phyloP scores from a whole-genome alignment of 2,329 filamentous ascomycete genomes.

The Phyllosticta citrichinensis region DNA sequence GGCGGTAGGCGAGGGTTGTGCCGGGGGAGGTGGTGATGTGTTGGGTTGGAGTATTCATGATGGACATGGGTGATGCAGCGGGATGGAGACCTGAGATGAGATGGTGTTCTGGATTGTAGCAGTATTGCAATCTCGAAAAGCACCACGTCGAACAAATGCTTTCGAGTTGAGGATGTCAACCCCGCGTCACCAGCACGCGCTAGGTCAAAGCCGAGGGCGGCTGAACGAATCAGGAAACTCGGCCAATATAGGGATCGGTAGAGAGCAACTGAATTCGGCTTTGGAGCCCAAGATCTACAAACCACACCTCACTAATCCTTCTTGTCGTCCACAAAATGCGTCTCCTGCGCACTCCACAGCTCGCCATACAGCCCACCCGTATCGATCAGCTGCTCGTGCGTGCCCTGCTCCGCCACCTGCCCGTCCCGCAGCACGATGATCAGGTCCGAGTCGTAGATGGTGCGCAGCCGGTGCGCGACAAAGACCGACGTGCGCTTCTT shows the following conservation, averaged over 20 bases:
- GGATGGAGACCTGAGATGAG: no score
- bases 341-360: slow-evolving; percentile 59
- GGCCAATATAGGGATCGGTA: neutral
- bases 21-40: neutral
- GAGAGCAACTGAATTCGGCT: no score
- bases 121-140: no score
- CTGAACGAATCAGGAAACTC: neutral
- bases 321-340: slow-evolving; percentile 18
- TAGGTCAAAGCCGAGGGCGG: neutral
- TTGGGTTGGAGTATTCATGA: neutral
- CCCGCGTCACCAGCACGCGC: neutral
- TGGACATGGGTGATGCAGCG: no score
- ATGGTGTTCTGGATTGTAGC: no score
- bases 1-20: neutral
- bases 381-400: slow-evolving; percentile 75
- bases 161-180: neutral
- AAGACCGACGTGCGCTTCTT: slow-evolving; percentile 88
- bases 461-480: slow-evolving; percentile 82
- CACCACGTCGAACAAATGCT: no score
- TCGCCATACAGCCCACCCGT: slow-evolving; percentile 72
- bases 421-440: slow-evolving; percentile 87
- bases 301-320: neutral
- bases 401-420: slow-evolving; percentile 77
- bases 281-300: neutral
- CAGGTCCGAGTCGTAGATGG: slow-evolving; percentile 83